Evolutionary conservation across 2,329 filamentous ascomycete genomes (phyloP).

Genomic region (Chrysosporium queenslandicum): DNA sequence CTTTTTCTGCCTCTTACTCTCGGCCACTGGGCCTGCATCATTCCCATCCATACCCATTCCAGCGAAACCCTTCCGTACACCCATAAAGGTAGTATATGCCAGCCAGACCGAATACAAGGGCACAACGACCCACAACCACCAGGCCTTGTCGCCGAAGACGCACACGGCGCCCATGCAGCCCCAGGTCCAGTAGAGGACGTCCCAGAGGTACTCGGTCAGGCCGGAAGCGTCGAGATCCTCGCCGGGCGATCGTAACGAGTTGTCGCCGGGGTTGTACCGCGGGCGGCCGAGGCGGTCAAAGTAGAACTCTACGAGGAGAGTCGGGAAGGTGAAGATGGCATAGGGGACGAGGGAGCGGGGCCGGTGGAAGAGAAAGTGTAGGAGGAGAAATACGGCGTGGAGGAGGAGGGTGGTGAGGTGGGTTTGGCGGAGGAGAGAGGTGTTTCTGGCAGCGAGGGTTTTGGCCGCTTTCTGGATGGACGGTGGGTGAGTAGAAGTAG

Average conservation of each 20-base stretch:
- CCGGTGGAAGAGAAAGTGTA: constrained; percentile 56
- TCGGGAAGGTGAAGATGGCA: constrained; percentile 60
- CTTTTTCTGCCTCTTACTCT: constrained; percentile 46
- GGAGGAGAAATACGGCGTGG: constrained; percentile 64
- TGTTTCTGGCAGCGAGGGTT: constrained; percentile 67
- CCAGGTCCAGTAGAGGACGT: constrained; percentile 92
- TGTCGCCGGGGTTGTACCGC: constrained; percentile 53
- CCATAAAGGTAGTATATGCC: constrained; percentile 39
- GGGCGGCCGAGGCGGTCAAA: constrained; percentile 80
- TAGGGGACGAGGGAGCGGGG: constrained; percentile 57
- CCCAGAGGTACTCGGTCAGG: constrained; percentile 96
- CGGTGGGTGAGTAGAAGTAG: neutral
- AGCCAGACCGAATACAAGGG: constrained; percentile 41
- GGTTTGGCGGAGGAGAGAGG: constrained; percentile 64
- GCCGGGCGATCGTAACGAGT: constrained; percentile 62
- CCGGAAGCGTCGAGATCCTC: constrained; percentile 82
- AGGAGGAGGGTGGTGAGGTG: constrained; percentile 64
- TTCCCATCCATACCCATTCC: constrained; percentile 32
- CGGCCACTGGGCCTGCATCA: constrained; percentile 23
- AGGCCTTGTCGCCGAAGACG: constrained; percentile 70
- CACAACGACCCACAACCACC: constrained; percentile 51
- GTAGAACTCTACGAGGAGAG: constrained; percentile 69
- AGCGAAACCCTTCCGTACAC: constrained; percentile 32
- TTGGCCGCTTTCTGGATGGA: constrained; percentile 42
- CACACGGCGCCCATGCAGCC: constrained; percentile 61